Evolutionary conservation across 2,329 filamentous ascomycete species (phyloP), one percentile per base, ranked within the genome.

Genomic region (Claviceps capensis): DNA sequence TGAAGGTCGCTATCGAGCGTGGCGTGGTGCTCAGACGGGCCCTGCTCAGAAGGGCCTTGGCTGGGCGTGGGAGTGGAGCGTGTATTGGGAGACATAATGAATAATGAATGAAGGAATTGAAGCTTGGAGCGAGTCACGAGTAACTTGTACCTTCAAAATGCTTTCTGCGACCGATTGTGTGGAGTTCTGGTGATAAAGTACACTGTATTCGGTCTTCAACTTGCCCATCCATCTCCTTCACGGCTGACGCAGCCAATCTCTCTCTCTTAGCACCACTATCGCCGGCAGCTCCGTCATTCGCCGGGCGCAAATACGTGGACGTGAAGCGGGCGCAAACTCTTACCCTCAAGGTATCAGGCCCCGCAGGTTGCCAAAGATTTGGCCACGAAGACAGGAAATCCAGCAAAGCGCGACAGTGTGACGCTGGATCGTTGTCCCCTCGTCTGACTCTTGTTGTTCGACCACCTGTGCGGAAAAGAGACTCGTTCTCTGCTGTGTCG

Each of bases 401-500:
- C 34, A 14, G n/a, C 34, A 30, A 2, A 17, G 5, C 4, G 16
- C 36, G 34, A 34, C 5, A 6, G 16, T 26, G 62, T 17, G 66
- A 69, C 5, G 40, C 40, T 9, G 63, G 66, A 6, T 66, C 70
- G 1, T 69, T 76, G 1, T 75, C 77, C 2, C 79, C 78, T 1
- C 79, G 79, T 2, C 66, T 81, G 4, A 78, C 79, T 0, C 70
- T 82, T 23, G 73, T 79, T 16, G 69, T 81, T 52, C 74, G 76
- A n/a, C 79, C 78, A 7, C 77, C 78, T 1, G 62, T 83, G 55
- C 70, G 80, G 53, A 83, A 83, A 69, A 83, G 82, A 70, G 83
- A 83, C 60, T 82, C 79, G 0, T 83, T 84, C 60, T 79, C 78
- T 9, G 72, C 74, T 16, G 76, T 83, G 8, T 82, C 79, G 2